A percentile compares a stretch with the other conserved stretches of the same genome.
These are phyloP conservation scores for Colletotrichum sublineola DNA, from an alignment of 2,329 filamentous ascomycete genomes.

Conservation along the genomic window DNA sequence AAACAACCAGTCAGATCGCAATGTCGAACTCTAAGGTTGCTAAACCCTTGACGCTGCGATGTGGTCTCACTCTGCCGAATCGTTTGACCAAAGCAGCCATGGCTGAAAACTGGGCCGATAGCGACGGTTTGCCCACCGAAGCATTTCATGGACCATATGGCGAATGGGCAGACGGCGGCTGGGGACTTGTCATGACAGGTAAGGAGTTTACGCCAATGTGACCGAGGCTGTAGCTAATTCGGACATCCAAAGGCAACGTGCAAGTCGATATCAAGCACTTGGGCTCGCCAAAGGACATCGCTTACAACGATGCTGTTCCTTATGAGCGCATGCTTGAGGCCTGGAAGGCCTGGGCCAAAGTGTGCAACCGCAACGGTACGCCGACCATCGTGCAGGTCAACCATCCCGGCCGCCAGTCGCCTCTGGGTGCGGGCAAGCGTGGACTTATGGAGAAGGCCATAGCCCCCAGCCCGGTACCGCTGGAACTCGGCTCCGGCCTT, in stretches of 20 bases:
- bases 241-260: slow-evolving; percentile 57
- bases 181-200: slow-evolving; percentile 66
- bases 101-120: slow-evolving; percentile 59
- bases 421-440: slow-evolving; percentile 53
- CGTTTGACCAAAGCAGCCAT: slow-evolving; percentile 66
- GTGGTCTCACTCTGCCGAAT: slow-evolving; percentile 68
- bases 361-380: slow-evolving; percentile 50
- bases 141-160: slow-evolving; percentile 61
- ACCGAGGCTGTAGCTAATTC: neutral
- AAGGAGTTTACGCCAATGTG: neutral
- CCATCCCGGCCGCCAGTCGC: slow-evolving; percentile 62
- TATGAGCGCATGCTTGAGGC: slow-evolving; percentile 48
- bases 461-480: slow-evolving; percentile 58
- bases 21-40: slow-evolving; percentile 29
- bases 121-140: slow-evolving; percentile 58
- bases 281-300: slow-evolving; percentile 52
- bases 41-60: slow-evolving; percentile 62
- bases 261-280: slow-evolving; percentile 56
- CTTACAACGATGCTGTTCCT: slow-evolving; percentile 50
- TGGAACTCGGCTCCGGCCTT: slow-evolving; percentile 56
- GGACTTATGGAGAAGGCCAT: slow-evolving; percentile 55
- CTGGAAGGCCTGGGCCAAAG: slow-evolving; percentile 55
- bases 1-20: too few relatives aligned
- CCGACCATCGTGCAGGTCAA: slow-evolving; percentile 60
- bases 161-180: slow-evolving; percentile 66